Evolutionary conservation across 768 basidiomycete species (phyloP).

Genomic region (Tricholoma sp.): DNA sequence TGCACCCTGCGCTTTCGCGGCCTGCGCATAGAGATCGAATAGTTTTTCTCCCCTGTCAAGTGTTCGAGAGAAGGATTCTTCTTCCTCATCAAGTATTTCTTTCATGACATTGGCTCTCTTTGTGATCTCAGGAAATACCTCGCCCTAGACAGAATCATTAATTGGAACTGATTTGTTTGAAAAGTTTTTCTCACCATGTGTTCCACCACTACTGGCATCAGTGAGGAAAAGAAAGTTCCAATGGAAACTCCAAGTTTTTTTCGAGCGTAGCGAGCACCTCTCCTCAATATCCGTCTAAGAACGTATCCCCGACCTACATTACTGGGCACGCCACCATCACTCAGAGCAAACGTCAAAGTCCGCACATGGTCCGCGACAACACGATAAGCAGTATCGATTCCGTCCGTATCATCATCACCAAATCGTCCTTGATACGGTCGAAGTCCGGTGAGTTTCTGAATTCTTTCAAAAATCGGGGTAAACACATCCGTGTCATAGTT

Average conservation of each 20-base stretch:
- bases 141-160: slow-evolving; percentile 45
- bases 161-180: background rate
- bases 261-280: slow-evolving; percentile 93
- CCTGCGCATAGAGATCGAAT: slow-evolving; percentile 81
- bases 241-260: slow-evolving; percentile 93
- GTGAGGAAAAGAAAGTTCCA: slow-evolving; percentile 90
- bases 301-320: slow-evolving; percentile 98
- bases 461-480: slow-evolving; percentile 77
- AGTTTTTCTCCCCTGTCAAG: slow-evolving; percentile 94
- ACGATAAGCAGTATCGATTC: slow-evolving; percentile 96
- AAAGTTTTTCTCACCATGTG: slow-evolving; percentile 62
- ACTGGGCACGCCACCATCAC: slow-evolving; percentile 94
- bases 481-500: slow-evolving; percentile 99
- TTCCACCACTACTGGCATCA: slow-evolving; percentile 86
- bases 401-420: slow-evolving; percentile 91
- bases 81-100: slow-evolving; percentile 96
- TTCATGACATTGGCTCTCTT: slow-evolving; percentile 80
- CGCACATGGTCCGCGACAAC: slow-evolving; percentile 96
- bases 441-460: slow-evolving; percentile 86
- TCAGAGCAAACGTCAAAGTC: slow-evolving; percentile 91
- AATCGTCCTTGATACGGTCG: slow-evolving; percentile 87
- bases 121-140: slow-evolving; percentile 89
- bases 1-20: slow-evolving; percentile 55
- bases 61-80: slow-evolving; percentile 96
- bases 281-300: slow-evolving; percentile 85